phyloP scores from a whole-genome alignment of 1,139 yeast genomes.

The Blastobotrys buckinghamii region DNA sequence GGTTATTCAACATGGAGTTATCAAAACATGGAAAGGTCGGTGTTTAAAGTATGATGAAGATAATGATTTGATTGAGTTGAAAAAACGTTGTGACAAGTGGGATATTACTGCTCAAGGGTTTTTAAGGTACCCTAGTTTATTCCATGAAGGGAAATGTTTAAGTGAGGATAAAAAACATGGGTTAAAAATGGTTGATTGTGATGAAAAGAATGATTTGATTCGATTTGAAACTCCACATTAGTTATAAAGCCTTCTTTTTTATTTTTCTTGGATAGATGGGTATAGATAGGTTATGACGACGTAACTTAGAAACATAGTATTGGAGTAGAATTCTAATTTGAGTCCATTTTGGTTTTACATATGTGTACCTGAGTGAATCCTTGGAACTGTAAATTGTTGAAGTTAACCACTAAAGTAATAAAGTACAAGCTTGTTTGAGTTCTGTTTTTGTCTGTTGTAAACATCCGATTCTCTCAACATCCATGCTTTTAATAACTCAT shows the following conservation, averaged over 20 bases:
- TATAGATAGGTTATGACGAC: no score
- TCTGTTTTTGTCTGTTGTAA: no score
- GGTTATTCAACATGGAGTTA: slow-evolving; percentile 8
- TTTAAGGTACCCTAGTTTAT: neutral
- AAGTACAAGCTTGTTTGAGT: no score
- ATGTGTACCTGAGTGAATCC: no score
- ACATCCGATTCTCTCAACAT: no score
- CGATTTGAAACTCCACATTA: neutral
- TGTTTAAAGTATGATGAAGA: neutral
- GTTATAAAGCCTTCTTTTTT: neutral
- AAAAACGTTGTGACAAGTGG: neutral
- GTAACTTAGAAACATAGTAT: no score
- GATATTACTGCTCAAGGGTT: neutral
- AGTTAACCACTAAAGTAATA: no score
- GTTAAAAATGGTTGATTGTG: neutral
- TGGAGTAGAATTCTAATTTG: no score
- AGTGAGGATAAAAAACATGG: neutral
- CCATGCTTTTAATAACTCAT: no score
- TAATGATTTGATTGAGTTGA: neutral
- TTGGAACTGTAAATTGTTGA: no score
- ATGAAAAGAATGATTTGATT: neutral
- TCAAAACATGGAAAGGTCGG: neutral
- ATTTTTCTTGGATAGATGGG: no score
- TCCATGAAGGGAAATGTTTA: neutral
- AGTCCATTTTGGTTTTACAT: no score